Evolutionary conservation across 2,329 filamentous ascomycete genomes (phyloP), one percentile per base, ranked within the genome.

Genomic region (Kalmusia sp.): DNA sequence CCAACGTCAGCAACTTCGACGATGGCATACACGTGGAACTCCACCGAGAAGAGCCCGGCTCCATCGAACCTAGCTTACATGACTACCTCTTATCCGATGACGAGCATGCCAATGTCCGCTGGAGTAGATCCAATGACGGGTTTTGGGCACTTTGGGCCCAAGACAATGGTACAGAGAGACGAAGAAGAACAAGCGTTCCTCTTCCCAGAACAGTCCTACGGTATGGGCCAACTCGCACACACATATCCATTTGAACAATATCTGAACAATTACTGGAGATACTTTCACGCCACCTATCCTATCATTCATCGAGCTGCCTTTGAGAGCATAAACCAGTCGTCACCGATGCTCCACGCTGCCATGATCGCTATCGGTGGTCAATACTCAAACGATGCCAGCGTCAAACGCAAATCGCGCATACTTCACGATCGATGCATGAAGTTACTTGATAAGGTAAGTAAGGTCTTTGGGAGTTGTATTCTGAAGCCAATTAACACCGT

Each of bases 351-450:
- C n/a, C 69, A 65, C 35, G 75, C 77, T 21, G 72, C 77, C n/a
- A 76, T 80, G 65, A 63, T 79, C 35, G 74, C 77, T 4, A 68
- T 79, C 22, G 77, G 77, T 28, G 75, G 72, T 4, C 74, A 79
- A 40, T 74, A 75, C 38, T 70, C 72, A 39, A 66, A 65, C 46
- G 64, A 73, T 35, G 56, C 68, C 34, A 62, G 62, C 41, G 70
- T 73, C 30, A 70, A 70, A 35, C 59, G 60, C 6, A 73, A 75
- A 51, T 71, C 76, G 14, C 64, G 71, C 48, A 65, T 69, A 11
- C 59, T 79, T 28, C 77, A 79, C 53, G 74, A 77, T 47, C 66
- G 62, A 28, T 79, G 76, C 56, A 47, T 76, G 34, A 77, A 78
- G 55, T 58, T 78, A 24, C 63, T 80, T 31, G 63, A 69, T 38